These are phyloP conservation scores for Zymoseptoria brevis DNA, from an alignment of 2,329 filamentous ascomycete genomes.

Conservation along the genomic window DNA sequence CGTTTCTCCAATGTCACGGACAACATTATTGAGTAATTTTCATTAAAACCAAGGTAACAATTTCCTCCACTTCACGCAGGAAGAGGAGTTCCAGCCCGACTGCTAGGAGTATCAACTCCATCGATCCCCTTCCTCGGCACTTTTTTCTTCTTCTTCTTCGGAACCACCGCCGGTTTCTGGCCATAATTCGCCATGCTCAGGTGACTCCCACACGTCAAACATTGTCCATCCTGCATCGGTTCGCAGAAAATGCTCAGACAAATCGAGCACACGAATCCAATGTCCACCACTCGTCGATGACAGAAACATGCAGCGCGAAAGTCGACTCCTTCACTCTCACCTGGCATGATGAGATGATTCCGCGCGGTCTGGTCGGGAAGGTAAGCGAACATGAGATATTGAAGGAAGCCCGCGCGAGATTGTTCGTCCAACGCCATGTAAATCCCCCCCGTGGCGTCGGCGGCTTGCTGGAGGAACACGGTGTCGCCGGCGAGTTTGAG, in stretches of 20 bases:
- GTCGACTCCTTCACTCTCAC: conserved; percentile 72
- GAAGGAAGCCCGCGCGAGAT: conserved; percentile 56
- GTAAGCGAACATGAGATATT: conserved; percentile 93
- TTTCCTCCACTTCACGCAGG: conserved; percentile 7
- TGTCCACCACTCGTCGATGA: conserved; percentile 80
- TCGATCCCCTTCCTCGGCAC: conserved; percentile 45
- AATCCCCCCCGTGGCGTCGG: conserved; percentile 62
- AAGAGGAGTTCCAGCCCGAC: conserved; percentile 24
- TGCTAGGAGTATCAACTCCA: conserved; percentile 23
- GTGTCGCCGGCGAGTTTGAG: conserved; percentile 77
- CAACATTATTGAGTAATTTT: too few species aligned
- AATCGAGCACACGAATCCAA: conserved; percentile 92
- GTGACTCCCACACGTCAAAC: conserved; percentile 74
- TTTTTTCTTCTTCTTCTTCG: conserved; percentile 70
- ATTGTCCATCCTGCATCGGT: conserved; percentile 56
- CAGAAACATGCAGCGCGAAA: conserved; percentile 99
- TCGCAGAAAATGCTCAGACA: conserved; percentile 90
- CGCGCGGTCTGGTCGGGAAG: conserved; percentile 62
- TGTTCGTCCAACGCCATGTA: conserved; percentile 49
- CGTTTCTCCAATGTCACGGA: too few species aligned
- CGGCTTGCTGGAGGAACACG: conserved; percentile 89
- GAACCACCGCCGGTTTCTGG: conserved; percentile 65
- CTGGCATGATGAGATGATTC: conserved; percentile 64
- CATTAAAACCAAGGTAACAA: too few species aligned
- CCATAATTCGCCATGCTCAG: conserved; percentile 71